Base-by-base conservation (phyloP, 75 land plant species). In the Pinus taeda region DNA sequence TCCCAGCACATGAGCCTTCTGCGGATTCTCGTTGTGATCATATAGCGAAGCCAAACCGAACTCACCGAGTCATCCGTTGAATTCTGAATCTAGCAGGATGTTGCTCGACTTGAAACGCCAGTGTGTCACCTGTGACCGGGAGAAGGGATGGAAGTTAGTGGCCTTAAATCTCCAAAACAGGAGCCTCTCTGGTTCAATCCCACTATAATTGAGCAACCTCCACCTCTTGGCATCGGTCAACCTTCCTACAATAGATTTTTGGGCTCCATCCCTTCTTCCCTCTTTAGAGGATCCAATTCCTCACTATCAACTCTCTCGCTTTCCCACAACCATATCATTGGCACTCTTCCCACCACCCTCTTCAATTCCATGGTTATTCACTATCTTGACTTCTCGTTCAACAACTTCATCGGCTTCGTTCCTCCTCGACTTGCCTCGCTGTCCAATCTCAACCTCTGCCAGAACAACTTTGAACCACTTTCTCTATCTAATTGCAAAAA, bases 261-360 rank as follows among this genome's bases (percentile, higher is more conserved):
- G 2, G 83, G 83, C 15, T 15, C 55, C 58, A 15, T 65, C 15
- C 69, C 69, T 2, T 33, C 69, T 18, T 65, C 69, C 73, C 39
- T 45, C 76, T 21, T 73, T 58, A 0, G 9, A 45, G 22, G 21
- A 15, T n/a, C 71, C 61, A 39, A 66, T 26, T 55, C 55, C 29
- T 26, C 82, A 53, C 74, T 82, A 14, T 49, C 62, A 15, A 29
- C 17, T 49, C 58, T 82, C 26, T 39, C 15, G 57, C 58, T 37
- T 22, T 17, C 21, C 80, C 59, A n/a, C 4, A 79, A 73, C 57
- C 2, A 58, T 13, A 57, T 73, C 64, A 62, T 73, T 3, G 83
- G 76, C 21, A 6, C 76, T 18, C 60, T 83, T 37, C 84, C 84
- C 3, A n/a, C 21, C 5, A 74, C 39, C 21, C 57, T 83, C 13